Percentiles rank a stretch among this genome's conserved stretches.
Evolutionary conservation across 768 basidiomycete genomes (phyloP).

Genomic region (Phlebiopsis gigantea): DNA sequence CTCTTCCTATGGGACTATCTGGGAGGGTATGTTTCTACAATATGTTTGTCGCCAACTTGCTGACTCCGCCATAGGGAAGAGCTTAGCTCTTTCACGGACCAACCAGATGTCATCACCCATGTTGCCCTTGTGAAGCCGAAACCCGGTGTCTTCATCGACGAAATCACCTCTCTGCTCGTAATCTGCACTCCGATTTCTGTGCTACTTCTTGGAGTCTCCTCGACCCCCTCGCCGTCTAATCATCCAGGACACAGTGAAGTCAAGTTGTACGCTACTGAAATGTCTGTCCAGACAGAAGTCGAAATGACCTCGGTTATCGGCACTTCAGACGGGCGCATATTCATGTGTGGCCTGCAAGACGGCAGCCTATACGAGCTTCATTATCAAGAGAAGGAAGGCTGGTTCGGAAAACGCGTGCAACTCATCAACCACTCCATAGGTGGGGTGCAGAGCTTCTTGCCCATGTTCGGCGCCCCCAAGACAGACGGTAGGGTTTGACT

Average conservation of each 20-base stretch:
- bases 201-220: constrained; percentile 78
- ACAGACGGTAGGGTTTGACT: constrained; percentile 49
- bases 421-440: constrained; percentile 85
- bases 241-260: constrained; percentile 57
- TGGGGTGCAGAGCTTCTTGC: constrained; percentile 72
- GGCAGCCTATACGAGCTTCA: constrained; percentile 89
- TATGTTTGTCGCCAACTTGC: constrained; percentile 22
- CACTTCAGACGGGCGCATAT: constrained; percentile 79
- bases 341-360: constrained; percentile 83
- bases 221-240: constrained; percentile 36
- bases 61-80: constrained; percentile 49
- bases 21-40: constrained; percentile 64
- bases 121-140: constrained; percentile 88
- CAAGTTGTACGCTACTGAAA: constrained; percentile 86
- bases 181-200: constrained; percentile 84
- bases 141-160: constrained; percentile 84
- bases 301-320: constrained; percentile 84
- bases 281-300: constrained; percentile 70
- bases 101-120: constrained; percentile 82
- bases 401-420: constrained; percentile 85
- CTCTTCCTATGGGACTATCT: constrained; percentile 96
- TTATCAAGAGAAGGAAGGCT: constrained; percentile 86
- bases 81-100: constrained; percentile 87
- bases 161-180: constrained; percentile 84
- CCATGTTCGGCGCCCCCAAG: constrained; percentile 60